Evolutionary conservation across 495 filamentous ascomycete species (phyloP), one percentile per base, ranked within the genome.

Genomic region (Letharia columbiana): DNA sequence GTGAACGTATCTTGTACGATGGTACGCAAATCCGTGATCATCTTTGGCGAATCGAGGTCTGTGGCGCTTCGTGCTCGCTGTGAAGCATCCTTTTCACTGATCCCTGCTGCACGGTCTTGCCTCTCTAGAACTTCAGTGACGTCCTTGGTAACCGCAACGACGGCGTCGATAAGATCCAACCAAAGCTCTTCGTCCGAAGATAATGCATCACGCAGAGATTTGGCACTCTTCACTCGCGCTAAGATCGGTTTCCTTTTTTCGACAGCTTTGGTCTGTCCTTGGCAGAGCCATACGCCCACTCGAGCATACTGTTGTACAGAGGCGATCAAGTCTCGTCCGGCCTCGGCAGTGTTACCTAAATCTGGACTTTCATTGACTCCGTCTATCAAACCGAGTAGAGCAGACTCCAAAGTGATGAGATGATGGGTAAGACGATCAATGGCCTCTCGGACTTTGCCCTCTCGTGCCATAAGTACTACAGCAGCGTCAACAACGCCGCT

Each of bases 261-360:
- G 20, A 79, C 75, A 2, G 82, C 84, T 70, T 88, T 91, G 61
- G 84, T 92, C 76, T 98, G 92, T 44, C 90, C 87, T 76, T 94
- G 91, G 71, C 94, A 97, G 33, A 98, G 82, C 94, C 94, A 98
- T 31, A 92, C 90, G 40, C 94, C 94, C 31, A 98, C 91, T 61
- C 90, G 85, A 1, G 86, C 83, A 74, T 96, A 97, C 73, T 93
- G 98, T 64, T 93, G 84, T 54, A 98, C 75, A 7, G 87, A 88
- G 47, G 87, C 84, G 23, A 96, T 79, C 3, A 95, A 80, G 59
- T 85, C 80, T 41, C 76, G 66, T 35, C 79, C 75, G n/a, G 81
- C 80, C 58, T 87, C 82, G 50, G 79, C 77, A 1, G 79, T 82
- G 59, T 77, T 82, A 6, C 73, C 76, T 9, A 78, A 77, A 69